Evolutionary conservation across 2,329 filamentous ascomycete genomes (phyloP).

Genomic region (Celoporthe dispersa): DNA sequence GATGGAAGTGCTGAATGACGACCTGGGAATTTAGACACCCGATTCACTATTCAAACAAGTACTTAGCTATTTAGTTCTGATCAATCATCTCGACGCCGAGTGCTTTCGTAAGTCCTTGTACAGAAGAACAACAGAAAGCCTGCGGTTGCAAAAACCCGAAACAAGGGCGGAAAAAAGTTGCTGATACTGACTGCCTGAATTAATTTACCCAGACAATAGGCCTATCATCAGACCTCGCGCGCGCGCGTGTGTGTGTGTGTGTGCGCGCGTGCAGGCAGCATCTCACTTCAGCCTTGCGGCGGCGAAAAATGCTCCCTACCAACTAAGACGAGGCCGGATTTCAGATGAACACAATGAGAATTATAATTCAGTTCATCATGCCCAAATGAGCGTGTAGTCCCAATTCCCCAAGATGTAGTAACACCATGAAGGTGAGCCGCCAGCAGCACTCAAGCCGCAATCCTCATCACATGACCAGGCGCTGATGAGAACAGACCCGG

Average conservation of each 20-base stretch:
- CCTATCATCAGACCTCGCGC: neutral
- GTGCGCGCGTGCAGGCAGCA: neutral
- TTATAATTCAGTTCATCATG: neutral
- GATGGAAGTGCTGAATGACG: too few relatives aligned
- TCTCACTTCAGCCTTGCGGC: neutral
- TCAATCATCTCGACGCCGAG: too few relatives aligned
- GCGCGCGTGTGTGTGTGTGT: neutral
- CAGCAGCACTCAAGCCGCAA: neutral
- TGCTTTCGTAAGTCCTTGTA: too few relatives aligned
- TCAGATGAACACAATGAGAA: neutral
- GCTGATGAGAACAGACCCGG: constrained; percentile 26
- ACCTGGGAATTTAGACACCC: too few relatives aligned
- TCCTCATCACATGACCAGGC: constrained; percentile 27
- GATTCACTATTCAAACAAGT: too few relatives aligned
- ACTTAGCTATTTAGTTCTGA: too few relatives aligned
- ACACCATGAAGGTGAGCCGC: neutral
- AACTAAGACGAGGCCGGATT: neutral
- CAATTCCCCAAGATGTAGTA: neutral
- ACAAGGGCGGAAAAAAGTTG: too few relatives aligned
- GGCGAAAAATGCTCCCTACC: neutral
- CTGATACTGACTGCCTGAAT: neutral
- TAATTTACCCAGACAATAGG: neutral
- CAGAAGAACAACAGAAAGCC: too few relatives aligned
- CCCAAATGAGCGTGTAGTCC: neutral
- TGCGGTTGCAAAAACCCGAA: too few relatives aligned